Evolutionary conservation across 257 asterid species (phyloP), one percentile per base, ranked within the genome.

Genomic region (Parsonsia alboflavescens): DNA sequence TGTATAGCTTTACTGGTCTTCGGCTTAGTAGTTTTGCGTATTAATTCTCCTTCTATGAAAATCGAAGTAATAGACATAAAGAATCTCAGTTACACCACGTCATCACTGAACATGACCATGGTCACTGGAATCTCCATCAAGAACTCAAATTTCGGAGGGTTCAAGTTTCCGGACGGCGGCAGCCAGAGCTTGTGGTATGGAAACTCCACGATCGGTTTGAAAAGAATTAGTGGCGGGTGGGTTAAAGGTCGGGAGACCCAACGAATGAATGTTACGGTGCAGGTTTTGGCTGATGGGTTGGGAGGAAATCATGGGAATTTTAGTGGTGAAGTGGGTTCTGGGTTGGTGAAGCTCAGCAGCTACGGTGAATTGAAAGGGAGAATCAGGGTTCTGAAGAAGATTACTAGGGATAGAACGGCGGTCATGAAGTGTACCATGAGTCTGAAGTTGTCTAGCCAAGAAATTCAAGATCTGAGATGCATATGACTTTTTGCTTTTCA

Each of bases 91-190:
- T 68, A 81, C 75, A 42, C 21, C 7, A 28, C 22, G 1, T 7
- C 73, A 6, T 22, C 89, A 26, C 17, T 82, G 2, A 85, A 76
- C 81, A 45, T 75, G 77, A 77, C 84, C 8, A 2, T 85, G 44
- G 72, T 75, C 62, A 82, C 83, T 10, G 75, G 74, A 36, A 5
- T 88, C 33, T 70, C 53, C 22, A 74, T 88, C 0, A 67, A 76
- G 24, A 90, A 90, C 78, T 49, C 54, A 7, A 90, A 90, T 45
- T 79, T 85, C 30, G 96, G 91, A 26, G 72, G 77, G 19, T 87
- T 84, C 76, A 46, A 73, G 67, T 87, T 85, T 63, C 50, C 64
- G n/a, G 71, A 76, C 36, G 85, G 88, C 17, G 76, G 39, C 71
- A 11, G 78, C n/a, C 73, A 77, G 16, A n/a, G n/a, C n/a, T n/a